Evolutionary conservation across 169 alveolate species (phyloP), one percentile per base, ranked within the genome.

Genomic region (Eimeria tenella): DNA sequence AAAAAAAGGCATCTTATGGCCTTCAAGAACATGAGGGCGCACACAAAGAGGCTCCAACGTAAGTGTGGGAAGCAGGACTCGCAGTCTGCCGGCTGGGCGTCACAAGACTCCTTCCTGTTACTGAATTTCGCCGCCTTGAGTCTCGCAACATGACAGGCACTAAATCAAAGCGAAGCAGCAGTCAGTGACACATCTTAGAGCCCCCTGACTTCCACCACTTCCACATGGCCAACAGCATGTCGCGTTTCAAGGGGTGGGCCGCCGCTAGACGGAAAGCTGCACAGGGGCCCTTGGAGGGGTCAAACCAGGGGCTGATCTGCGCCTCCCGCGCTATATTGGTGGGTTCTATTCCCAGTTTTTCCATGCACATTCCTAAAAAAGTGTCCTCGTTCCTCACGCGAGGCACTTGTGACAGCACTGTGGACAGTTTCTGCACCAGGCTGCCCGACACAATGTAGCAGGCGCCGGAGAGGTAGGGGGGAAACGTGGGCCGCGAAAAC

Each of bases 251-350:
- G 17, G 91, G 10, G 50, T 83, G 91, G 70, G 77, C 91, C 10
- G 91, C 91, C 25, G 79, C 91, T 42, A 83, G 63, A n/a, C 79
- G 91, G 53, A 83, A 83, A 0, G 91, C 91, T n/a, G 91, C 91
- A 83, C 91, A 83, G 62, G 91, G 91, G 50, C 91, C 91, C 79
- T 62, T 60, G 10, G 91, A 25, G 42, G 91, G 79, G 68, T 83
- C 91, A 31, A 83, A 83, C 91, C 91, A 83, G 10, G 91, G 91
- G 10, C 15, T 62, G n/a, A 83, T 83, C 3, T 11, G 74, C 62
- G 91, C 91, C 63, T 56, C 73, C 13, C 77, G 50, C n/a, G 77
- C 91, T 17, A 62, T 83, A 42, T 60, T 15, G 15, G 42, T 83
- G 50, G 91, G 91, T n/a, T 83, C 52, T 15, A 83, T 83, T 25